Evolutionary conservation across 441 rosid genomes (phyloP).

Genomic region (Arabidopsis hybrid): DNA sequence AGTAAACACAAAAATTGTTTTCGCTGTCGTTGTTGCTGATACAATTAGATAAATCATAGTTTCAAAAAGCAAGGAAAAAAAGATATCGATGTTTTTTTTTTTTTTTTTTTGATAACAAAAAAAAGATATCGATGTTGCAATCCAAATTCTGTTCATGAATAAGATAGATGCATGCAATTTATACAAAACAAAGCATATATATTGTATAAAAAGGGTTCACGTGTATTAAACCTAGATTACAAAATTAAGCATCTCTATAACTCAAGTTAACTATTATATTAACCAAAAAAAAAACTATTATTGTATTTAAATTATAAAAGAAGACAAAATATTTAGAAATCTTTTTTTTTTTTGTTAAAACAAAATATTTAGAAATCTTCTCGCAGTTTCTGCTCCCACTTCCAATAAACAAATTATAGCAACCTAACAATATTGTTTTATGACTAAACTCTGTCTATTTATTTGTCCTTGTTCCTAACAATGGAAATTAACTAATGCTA

Average conservation of each 20-base stretch:
- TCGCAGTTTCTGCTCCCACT: slow-evolving; percentile 11
- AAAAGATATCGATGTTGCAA: neutral
- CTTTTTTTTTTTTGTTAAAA: no score
- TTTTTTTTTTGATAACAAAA: no score
- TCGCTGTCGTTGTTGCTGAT: neutral
- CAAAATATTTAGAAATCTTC: no score
- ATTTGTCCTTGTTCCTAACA: neutral
- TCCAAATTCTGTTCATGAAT: neutral
- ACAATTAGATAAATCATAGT: neutral
- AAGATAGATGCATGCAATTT: neutral
- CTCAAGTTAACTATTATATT: neutral
- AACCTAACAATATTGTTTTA: neutral
- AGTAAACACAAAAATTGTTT: neutral
- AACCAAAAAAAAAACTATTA: no score
- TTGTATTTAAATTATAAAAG: neutral
- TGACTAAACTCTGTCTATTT: neutral
- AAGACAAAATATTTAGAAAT: no score
- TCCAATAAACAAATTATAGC: neutral
- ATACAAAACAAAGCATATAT: neutral
- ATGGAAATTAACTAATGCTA: neutral
- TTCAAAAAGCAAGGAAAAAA: neutral
- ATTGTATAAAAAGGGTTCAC: neutral
- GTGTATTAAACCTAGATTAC: neutral
- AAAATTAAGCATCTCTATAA: neutral
- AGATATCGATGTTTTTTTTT: no score